Conservation (phyloP, 495 filamentous ascomycete species). For the Lasiosphaeria miniovina region DNA sequence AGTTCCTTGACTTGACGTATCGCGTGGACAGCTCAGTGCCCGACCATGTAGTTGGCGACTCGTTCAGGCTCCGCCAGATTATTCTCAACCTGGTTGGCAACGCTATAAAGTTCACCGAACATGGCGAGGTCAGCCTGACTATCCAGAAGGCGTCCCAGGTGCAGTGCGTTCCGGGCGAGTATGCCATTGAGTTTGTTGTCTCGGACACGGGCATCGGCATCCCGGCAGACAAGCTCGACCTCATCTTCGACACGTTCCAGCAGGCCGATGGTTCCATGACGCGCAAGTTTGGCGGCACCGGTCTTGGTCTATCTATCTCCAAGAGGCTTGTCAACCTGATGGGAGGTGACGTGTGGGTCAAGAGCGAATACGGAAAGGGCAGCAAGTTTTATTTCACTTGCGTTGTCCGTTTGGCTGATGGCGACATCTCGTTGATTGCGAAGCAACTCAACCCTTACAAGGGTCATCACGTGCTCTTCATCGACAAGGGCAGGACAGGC, state of each 20-base stretch:
- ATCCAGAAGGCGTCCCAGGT: constrained; percentile 71
- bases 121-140: constrained; percentile 91
- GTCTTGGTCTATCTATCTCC: constrained; percentile 93
- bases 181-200: constrained; percentile 94
- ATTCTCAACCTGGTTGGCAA: constrained; percentile 81
- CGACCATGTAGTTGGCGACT: constrained; percentile 95
- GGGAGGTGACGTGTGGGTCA: constrained; percentile 97
- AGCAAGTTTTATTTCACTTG: constrained; percentile 98
- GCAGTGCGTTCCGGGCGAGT: constrained; percentile 64
- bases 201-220: constrained; percentile 98
- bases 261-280: constrained; percentile 98
- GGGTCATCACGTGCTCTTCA: constrained; percentile 89
- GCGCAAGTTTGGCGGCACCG: constrained; percentile 93
- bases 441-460: constrained; percentile 86
- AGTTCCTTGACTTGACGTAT: constrained; percentile 90
- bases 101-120: constrained; percentile 95
- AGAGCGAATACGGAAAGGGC: constrained; percentile 86
- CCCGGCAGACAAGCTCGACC: constrained; percentile 88
- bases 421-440: constrained; percentile 74
- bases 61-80: constrained; percentile 94
- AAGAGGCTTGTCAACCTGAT: constrained; percentile 94
- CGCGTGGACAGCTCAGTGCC: constrained; percentile 91
- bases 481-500: constrained; percentile 86
- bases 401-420: constrained; percentile 79
- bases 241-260: constrained; percentile 99